Conservation (phyloP, 176 grass and related monocot species). For the Triticum dicoccoides region DNA sequence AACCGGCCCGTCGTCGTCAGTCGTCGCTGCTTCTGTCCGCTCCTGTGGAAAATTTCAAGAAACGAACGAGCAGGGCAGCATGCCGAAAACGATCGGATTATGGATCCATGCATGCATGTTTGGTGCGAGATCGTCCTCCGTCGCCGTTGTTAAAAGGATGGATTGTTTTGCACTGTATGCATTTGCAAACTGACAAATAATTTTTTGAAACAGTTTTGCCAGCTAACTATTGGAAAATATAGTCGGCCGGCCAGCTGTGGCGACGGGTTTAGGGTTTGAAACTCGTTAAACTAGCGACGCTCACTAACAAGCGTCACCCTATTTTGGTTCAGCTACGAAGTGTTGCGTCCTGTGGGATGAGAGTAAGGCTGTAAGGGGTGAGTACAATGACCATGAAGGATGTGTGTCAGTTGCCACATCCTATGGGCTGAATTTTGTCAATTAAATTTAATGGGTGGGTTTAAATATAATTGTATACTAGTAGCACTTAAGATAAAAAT, state of each 20-base stretch:
- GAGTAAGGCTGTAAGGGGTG: too few relatives aligned
- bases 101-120: background rate
- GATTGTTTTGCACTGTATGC: background rate
- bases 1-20: background rate
- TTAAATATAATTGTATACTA: too few relatives aligned
- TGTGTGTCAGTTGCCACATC: too few relatives aligned
- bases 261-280: background rate
- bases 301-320: background rate
- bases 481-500: too few relatives aligned
- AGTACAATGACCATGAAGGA: too few relatives aligned
- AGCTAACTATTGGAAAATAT: constrained; percentile 3
- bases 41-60: constrained; percentile 14
- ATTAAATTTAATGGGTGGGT: too few relatives aligned
- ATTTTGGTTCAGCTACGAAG: background rate
- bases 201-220: background rate
- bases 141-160: background rate
- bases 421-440: too few relatives aligned
- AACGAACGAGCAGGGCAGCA: background rate
- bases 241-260: background rate
- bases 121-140: constrained; percentile 5
- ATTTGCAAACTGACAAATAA: background rate
- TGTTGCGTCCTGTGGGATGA: too few relatives aligned
- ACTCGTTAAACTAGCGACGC: background rate
- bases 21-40: background rate
- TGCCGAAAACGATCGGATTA: background rate